Conservation (phyloP, 192 early-diverging fungal genomes). For the Endogone sp. region DNA sequence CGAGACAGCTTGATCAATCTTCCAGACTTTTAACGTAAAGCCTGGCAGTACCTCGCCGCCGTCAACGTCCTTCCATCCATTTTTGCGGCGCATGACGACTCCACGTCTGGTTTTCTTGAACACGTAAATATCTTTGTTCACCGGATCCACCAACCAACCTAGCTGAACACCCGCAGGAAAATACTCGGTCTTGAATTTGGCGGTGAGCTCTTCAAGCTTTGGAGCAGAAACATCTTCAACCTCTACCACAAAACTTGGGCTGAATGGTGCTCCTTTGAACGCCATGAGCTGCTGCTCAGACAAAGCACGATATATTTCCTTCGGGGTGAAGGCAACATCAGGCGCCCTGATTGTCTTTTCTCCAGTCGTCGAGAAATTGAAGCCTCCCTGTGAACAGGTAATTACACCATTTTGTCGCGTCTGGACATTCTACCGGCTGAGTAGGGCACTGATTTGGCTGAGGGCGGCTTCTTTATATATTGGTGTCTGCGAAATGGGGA, state of each 20-base stretch:
- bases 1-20: slow-evolving; percentile 6
- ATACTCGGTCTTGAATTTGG: slow-evolving; percentile 8
- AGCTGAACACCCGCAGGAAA: slow-evolving; percentile 7
- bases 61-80: slow-evolving; percentile 14
- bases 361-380: too few species aligned
- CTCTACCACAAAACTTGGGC: too few species aligned
- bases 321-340: neutral
- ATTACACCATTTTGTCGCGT: too few species aligned
- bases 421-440: too few species aligned
- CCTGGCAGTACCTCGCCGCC: slow-evolving; percentile 13
- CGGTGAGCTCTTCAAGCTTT: neutral
- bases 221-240: too few species aligned
- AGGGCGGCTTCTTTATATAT: too few species aligned
- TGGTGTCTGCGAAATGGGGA: too few species aligned
- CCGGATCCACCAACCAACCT: slow-evolving; percentile 3
- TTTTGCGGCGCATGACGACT: neutral
- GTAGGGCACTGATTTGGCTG: too few species aligned
- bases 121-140: slow-evolving; percentile 11
- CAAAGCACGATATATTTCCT: too few species aligned
- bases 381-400: too few species aligned
- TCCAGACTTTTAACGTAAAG: slow-evolving; percentile 10
- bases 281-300: neutral
- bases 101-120: neutral
- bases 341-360: too few species aligned
- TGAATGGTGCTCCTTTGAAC: too few species aligned